Evolutionary conservation across 208 protist species (phyloP), one percentile per base, ranked within the genome.

Genomic region (Acanthamoeba royreba): DNA sequence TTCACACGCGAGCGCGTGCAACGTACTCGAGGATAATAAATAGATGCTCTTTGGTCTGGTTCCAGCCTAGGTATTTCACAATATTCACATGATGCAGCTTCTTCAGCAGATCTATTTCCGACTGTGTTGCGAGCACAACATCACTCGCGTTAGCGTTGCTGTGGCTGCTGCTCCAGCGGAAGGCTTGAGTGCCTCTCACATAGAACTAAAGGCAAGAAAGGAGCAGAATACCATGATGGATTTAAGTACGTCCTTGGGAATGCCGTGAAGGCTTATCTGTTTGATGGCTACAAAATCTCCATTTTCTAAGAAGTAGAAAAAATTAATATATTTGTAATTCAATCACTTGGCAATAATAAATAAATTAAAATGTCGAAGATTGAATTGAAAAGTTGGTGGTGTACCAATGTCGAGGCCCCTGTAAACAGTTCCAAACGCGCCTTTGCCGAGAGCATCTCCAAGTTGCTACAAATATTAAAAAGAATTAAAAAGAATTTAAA

Each of bases 1-100:
- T 79, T 8, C 15, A 17, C 33, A 35, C 8, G 66, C 2, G 31
- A 55, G 19, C 13, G 58, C 58, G 2, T 5, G 40, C 2, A 25
- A 35, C 69, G 66, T 33, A 93, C 91, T 93, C 91, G 25, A 93
- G 38, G 22, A 93, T 87, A 11, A 93, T 93, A 43, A 98, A 96
- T 35, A 99, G 55, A 74, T 96, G 92, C 19, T 97, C 93, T 46
- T 96, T 95, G 38, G 96, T 97, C 25, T 95, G 86, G 22, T 92
- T 85, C 61, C 95, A 95, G 53, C 94, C 95, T 22, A 98, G 33
- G 83, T 99, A 99, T 89, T 97, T 97, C 63, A 98, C 97, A 69
- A 98, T 98, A 63, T 98, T 96, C 35, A 88, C 35, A 83, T 98
- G 96, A 17, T 98, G 87, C 40, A 98, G 94, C 5, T 92, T 83